These are phyloP conservation scores for Myriosclerotinia duriaeana DNA, from an alignment of 2,329 filamentous ascomycete genomes.

Conservation along the genomic window DNA sequence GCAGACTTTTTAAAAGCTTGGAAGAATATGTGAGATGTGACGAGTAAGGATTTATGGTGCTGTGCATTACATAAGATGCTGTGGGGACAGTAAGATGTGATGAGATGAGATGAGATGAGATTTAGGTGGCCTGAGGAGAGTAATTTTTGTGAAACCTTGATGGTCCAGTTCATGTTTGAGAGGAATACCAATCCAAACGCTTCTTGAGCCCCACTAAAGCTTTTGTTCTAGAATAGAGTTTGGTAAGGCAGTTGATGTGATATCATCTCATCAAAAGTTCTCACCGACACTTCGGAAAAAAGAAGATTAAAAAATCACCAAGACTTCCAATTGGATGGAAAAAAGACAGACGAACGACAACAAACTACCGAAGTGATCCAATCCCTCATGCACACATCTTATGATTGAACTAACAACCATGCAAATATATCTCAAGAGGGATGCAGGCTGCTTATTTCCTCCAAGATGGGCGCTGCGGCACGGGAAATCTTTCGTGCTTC, in stretches of 20 bases:
- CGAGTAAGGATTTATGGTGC: not conserved
- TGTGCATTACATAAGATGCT: constrained; percentile 20
- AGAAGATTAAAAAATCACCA: not conserved
- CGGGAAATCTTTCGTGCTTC: constrained; percentile 4
- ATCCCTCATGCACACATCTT: constrained; percentile 7
- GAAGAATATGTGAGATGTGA: not conserved
- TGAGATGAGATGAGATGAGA: constrained; percentile 19
- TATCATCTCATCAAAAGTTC: constrained; percentile 3
- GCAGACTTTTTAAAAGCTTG: not conserved
- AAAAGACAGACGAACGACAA: not conserved
- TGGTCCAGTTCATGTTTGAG: not conserved
- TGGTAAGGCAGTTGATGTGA: not conserved
- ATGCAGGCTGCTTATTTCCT: constrained; percentile 16
- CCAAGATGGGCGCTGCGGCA: not conserved
- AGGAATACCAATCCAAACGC: not conserved
- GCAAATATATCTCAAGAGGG: not conserved
- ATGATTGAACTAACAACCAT: not conserved
- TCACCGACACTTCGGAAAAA: constrained; percentile 13
- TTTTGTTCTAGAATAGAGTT: not conserved
- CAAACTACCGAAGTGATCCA: not conserved
- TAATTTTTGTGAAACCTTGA: not conserved
- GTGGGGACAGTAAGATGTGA: constrained; percentile 1
- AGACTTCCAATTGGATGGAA: not conserved
- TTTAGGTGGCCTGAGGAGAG: constrained; percentile 6
- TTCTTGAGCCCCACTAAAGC: not conserved